Conservation (phyloP, 345 rosid genomes). For the Adansonia digitata region DNA sequence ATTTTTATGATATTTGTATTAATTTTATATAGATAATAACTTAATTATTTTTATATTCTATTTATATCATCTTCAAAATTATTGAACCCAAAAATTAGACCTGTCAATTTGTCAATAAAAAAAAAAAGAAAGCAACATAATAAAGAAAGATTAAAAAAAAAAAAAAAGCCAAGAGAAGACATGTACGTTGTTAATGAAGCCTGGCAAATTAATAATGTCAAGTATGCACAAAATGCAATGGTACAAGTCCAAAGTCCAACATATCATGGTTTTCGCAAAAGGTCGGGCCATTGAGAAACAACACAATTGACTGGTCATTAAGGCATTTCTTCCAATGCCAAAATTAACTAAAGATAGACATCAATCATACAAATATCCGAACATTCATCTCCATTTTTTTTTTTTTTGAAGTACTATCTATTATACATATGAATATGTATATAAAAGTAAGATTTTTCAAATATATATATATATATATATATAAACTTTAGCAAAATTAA, state of each 20-base stretch:
- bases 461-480: too few species aligned
- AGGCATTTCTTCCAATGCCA: slow-evolving; percentile 6
- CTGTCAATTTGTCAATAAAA: too few species aligned
- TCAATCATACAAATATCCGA: slow-evolving; percentile 5
- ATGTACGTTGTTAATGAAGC: not conserved
- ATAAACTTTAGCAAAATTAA: too few species aligned
- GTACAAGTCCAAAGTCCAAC: slow-evolving; percentile 1
- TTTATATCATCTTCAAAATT: too few species aligned
- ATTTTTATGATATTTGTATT: too few species aligned
- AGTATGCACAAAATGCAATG: slow-evolving; percentile 8
- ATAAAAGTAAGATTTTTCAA: too few species aligned
- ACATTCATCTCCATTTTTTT: not conserved
- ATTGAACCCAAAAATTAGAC: too few species aligned
- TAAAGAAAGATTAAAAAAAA: not conserved
- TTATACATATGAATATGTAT: too few species aligned
- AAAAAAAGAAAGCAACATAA: not conserved
- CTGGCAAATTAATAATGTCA: not conserved
- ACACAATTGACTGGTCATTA: not conserved
- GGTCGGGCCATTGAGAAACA: slow-evolving; percentile 8
- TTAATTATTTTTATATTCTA: too few species aligned
- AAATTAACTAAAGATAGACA: not conserved
- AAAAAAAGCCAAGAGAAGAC: not conserved
- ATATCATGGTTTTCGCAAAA: slow-evolving; percentile 8
- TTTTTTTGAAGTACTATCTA: too few species aligned
- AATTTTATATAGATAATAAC: too few species aligned